phyloP scores from a whole-genome alignment of 202 grass and related monocot genomes.

The Panicum virgatum region DNA sequence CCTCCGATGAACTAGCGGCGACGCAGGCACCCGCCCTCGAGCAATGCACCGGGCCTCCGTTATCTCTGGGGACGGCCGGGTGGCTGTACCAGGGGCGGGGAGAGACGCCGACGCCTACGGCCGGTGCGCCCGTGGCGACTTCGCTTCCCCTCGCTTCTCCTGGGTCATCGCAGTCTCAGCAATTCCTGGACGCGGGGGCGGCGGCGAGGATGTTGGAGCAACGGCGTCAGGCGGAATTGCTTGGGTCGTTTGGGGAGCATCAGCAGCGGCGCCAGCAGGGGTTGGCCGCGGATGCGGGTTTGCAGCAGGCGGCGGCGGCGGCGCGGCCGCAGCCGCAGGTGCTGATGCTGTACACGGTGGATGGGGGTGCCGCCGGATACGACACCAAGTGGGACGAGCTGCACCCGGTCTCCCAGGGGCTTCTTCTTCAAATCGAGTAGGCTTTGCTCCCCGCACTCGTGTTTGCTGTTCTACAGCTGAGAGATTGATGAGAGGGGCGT shows the following conservation, averaged over 20 bases:
- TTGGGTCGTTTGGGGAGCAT: not conserved
- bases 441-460: conserved; percentile 23
- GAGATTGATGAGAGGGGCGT: conserved; percentile 10
- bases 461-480: not conserved
- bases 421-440: conserved; percentile 82
- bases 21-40: not conserved
- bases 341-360: conserved; percentile 59
- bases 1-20: not conserved
- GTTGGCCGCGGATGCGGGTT: conserved; percentile 10
- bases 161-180: not conserved
- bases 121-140: not conserved
- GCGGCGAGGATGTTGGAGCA: not conserved
- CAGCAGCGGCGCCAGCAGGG: not conserved
- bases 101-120: not conserved
- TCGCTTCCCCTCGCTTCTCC: not conserved
- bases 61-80: not conserved
- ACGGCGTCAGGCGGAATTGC: not conserved
- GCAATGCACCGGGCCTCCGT: not conserved
- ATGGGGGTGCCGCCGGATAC: conserved; percentile 51
- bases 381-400: conserved; percentile 72
- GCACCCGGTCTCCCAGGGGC: conserved; percentile 62
- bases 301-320: conserved; percentile 24
- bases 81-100: not conserved
- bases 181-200: not conserved
- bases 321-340: conserved; percentile 20